These are phyloP conservation scores for Aureobasidium sp. DNA, from an alignment of 2,329 filamentous ascomycete genomes.

Conservation along the genomic window DNA sequence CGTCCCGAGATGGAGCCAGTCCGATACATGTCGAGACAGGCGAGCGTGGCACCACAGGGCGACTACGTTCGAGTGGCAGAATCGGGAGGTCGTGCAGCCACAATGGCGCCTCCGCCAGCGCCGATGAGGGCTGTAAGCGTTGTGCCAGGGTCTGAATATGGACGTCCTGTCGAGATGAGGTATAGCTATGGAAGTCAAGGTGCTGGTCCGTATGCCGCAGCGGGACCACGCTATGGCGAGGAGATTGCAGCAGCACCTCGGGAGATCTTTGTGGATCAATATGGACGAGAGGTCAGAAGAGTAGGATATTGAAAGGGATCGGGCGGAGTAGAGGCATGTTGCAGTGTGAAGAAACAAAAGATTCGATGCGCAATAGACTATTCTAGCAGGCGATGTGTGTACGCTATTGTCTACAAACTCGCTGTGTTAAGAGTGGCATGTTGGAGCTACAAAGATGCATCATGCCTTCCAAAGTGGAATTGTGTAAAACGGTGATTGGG, in stretches of 20 bases:
- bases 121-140: conserved; percentile 34
- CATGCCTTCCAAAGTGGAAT: too few species aligned
- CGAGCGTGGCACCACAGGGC: conserved; percentile 36
- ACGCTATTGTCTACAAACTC: too few species aligned
- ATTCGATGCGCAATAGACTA: background rate
- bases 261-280: conserved; percentile 37
- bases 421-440: background rate
- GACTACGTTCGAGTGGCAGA: conserved; percentile 25
- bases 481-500: background rate
- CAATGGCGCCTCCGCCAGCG: conserved; percentile 16
- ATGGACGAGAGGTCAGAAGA: conserved; percentile 25
- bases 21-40: conserved; percentile 13
- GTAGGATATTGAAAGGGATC: background rate
- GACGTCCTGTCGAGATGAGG: conserved; percentile 2
- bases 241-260: conserved; percentile 16
- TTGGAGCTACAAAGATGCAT: too few species aligned
- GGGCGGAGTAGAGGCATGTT: background rate
- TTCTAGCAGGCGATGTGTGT: background rate
- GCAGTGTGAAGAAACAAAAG: background rate
- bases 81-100: background rate
- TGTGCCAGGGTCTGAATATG: conserved; percentile 27
- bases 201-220: background rate
- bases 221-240: background rate
- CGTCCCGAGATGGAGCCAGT: conserved; percentile 31
- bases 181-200: conserved; percentile 10